phyloP scores from a whole-genome alignment of 2,329 filamentous ascomycete species.

The Beauveria varroae region DNA sequence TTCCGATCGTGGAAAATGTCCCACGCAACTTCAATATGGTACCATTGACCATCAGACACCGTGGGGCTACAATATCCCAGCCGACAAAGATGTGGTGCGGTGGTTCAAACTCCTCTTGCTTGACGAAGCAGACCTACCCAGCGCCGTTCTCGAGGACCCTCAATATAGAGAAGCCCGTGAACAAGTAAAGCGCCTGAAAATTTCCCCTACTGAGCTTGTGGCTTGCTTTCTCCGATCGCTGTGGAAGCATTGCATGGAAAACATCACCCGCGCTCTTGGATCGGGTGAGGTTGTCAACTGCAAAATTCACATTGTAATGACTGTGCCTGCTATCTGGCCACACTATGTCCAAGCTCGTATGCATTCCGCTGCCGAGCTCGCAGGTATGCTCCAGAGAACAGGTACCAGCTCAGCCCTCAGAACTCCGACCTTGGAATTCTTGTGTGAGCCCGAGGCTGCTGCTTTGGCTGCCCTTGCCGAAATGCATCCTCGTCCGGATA shows the following conservation, averaged over 20 bases:
- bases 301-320: conserved; percentile 31
- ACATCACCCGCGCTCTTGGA: conserved; percentile 21
- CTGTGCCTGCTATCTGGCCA: conserved; percentile 40
- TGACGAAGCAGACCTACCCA: conserved; percentile 22
- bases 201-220: conserved; percentile 22
- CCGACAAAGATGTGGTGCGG: conserved; percentile 16
- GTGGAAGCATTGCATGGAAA: conserved; percentile 23
- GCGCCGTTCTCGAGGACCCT: conserved; percentile 14
- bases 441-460: conserved; percentile 39
- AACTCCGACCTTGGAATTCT: conserved; percentile 25
- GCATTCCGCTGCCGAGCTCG: conserved; percentile 24
- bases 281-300: conserved; percentile 16
- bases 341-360: conserved; percentile 30
- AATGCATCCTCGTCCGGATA: background rate
- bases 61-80: conserved; percentile 28
- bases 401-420: conserved; percentile 12
- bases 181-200: conserved; percentile 11
- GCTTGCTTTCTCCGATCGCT: conserved; percentile 25
- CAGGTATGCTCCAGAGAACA: conserved; percentile 28
- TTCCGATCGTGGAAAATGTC: conserved; percentile 25
- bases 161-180: conserved; percentile 15
- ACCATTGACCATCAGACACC: accelerated
- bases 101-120: conserved; percentile 38
- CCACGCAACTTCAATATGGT: conserved; percentile 21
- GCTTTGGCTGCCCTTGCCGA: conserved; percentile 24